phyloP scores from a whole-genome alignment of 2,329 filamentous ascomycete genomes.

The Capronia coronata region DNA sequence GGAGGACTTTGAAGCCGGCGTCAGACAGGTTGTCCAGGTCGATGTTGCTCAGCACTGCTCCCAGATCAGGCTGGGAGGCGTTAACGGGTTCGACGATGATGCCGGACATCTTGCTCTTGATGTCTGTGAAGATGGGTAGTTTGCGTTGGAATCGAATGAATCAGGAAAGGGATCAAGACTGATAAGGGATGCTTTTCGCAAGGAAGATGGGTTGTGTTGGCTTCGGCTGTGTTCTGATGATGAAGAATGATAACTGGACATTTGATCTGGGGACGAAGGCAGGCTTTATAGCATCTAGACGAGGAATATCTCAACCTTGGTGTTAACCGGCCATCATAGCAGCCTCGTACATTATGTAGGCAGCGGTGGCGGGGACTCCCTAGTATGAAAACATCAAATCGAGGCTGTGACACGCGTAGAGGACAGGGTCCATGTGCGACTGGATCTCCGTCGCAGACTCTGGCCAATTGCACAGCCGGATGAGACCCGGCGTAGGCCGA shows the following conservation, averaged over 20 bases:
- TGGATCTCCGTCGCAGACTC: too few relatives aligned
- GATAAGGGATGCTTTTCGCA: too few relatives aligned
- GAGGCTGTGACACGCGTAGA: too few relatives aligned
- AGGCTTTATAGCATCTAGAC: too few relatives aligned
- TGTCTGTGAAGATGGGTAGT: not conserved
- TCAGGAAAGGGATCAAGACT: not conserved
- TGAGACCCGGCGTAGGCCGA: too few relatives aligned
- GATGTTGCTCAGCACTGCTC: constrained; percentile 52
- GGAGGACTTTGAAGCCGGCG: constrained; percentile 58
- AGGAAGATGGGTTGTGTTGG: not conserved
- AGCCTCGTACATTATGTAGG: constrained; percentile 9
- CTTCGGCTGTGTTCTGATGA: not conserved
- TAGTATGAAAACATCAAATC: too few relatives aligned
- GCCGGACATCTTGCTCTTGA: constrained; percentile 9
- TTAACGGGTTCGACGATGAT: constrained; percentile 18
- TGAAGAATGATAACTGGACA: too few relatives aligned
- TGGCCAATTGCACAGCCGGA: too few relatives aligned
- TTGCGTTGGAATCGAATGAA: not conserved
- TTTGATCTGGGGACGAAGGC: too few relatives aligned
- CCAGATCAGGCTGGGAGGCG: constrained; percentile 45
- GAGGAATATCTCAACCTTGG: too few relatives aligned
- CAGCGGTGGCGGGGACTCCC: too few relatives aligned
- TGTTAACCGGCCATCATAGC: not conserved
- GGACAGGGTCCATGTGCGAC: too few relatives aligned
- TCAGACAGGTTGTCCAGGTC: constrained; percentile 60